phyloP scores from a whole-genome alignment of 805 yeast genomes.

The Yamadazyma sp. region DNA sequence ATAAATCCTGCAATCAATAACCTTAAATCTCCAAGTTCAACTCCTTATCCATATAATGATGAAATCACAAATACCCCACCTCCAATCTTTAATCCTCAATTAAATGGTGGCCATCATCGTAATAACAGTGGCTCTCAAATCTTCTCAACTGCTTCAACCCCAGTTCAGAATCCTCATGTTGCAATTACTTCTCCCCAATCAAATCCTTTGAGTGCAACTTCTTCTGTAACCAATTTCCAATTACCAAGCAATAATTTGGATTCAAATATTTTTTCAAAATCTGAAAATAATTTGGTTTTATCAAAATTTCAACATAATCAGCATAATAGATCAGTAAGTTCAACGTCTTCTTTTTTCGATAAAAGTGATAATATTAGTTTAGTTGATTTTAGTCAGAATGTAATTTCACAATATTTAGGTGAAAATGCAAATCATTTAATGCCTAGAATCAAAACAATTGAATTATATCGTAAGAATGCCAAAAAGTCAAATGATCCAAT shows the following conservation, averaged over 20 bases:
- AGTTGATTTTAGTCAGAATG: constrained; percentile 51
- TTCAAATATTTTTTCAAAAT: constrained; percentile 15
- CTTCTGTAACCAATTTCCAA: constrained; percentile 32
- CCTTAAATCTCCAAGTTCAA: background rate
- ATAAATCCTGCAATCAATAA: background rate
- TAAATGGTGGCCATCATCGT: background rate
- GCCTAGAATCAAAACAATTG: constrained; percentile 81
- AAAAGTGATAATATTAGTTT: constrained; percentile 29
- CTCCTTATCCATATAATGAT: constrained; percentile 5
- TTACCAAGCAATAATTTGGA: constrained; percentile 8
- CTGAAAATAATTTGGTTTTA: constrained; percentile 25
- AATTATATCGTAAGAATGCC: constrained; percentile 82
- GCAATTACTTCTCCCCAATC: constrained; percentile 23
- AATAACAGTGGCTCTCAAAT: background rate
- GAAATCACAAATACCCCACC: constrained; percentile 4
- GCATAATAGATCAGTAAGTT: constrained; percentile 35
- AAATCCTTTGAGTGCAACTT: constrained; percentile 28
- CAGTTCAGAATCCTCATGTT: constrained; percentile 1
- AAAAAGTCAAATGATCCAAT: constrained; percentile 81
- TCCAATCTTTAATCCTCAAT: constrained; percentile 2
- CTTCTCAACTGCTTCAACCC: background rate
- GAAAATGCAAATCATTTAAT: constrained; percentile 47
- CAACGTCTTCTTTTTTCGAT: constrained; percentile 35
- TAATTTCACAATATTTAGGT: constrained; percentile 54
- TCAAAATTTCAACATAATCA: constrained; percentile 14